Base-by-base conservation (phyloP, 345 rosid species). In the Tarenaya hassleriana region DNA sequence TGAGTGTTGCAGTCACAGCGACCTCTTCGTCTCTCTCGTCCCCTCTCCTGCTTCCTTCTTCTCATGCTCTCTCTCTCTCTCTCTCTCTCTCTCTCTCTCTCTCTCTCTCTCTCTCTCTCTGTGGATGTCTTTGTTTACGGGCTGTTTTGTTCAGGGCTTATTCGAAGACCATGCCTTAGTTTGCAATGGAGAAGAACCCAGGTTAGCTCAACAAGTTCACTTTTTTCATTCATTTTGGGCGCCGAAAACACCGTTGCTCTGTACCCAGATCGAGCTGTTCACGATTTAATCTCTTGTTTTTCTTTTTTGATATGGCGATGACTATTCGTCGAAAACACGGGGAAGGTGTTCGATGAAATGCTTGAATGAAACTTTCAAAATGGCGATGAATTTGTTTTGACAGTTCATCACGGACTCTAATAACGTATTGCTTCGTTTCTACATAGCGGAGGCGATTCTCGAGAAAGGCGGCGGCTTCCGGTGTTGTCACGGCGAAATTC, bases 301-400 rank as follows among this genome's bases (percentile, higher is more conserved):
- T n/a, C n/a, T n/a, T n/a, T n/a, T n/a, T n/a, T n/a, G n/a, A n/a
- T n/a, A n/a, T n/a, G n/a, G n/a, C n/a, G n/a, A n/a, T n/a, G n/a
- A n/a, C n/a, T n/a, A n/a, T n/a, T n/a, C n/a, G n/a, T n/a, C n/a
- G n/a, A n/a, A n/a, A n/a, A 56, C 62, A 50, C 50, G 38, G 16
- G 17, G 47, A 52, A 12, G 40, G 0, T 77, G 96, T 79, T 88
- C 58, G 88, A 80, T 57, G 63, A 73, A 80, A 80, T 82, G 86
- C 73, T 55, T 60, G 18, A 59, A 10, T 41, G 56, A 34, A 60
- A 17, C 41, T 52, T 47, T 16, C 20, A 42, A 33, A n/a, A n/a
- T n/a, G n/a, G n/a, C n/a, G n/a, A n/a, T n/a, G n/a, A n/a, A 1
- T 52, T 52, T 35, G 14, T 8, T 1, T 12, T 8, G n/a, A n/a